Evolutionary conservation across 768 basidiomycete genomes (phyloP), one percentile per base, ranked within the genome.

Genomic region (Leccinellum albellum): DNA sequence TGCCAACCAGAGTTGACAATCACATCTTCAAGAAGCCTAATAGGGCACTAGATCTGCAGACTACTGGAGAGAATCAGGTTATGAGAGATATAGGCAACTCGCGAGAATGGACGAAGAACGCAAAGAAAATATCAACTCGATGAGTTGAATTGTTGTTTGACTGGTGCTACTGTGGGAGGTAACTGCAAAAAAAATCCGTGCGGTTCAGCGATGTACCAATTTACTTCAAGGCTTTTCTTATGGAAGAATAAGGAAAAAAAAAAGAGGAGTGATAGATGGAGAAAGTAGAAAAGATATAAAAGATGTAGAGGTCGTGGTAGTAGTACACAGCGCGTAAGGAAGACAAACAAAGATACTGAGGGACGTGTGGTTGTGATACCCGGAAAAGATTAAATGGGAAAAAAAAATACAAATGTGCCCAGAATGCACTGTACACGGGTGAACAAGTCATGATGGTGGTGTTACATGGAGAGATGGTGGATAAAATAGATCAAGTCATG

Each of bases 401-500:
- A 29, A 35, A 23, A 33, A 35, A 42, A 53, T 55, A 60, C 59
- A 55, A 46, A 17, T 26, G 29, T 20, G 5, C n/a, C 29, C 23
- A 20, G n/a, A 31, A 20, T 23, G 15, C 26, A 3, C 23, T 24
- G 14, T 17, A 20, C 33, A 54, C 33, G n/a, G 21, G 37, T 37
- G 37, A 37, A 35, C n/a, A 37, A 8, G 35, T n/a, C n/a, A 37
- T 37, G 35, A 6, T 15, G 3, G 47, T 47, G 37, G n/a, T 47
- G 3, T 37, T 53, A 56, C 56, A 61, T 15, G 40, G 15, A 4
- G 6, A 15, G 13, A 29, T 7, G 26, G 2, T 17, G 45, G 8
- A 37, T 2, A 24, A 7, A 23, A 9, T 2, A 23, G 8, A n/a
- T 67, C 29, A 71, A 6, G 61, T 57, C 56, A 70, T 53, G 44